Percentiles rank a stretch among this genome's conserved stretches.
phyloP scores from a whole-genome alignment of 2,329 filamentous ascomycete species.

The Aspergillus vadensis region DNA sequence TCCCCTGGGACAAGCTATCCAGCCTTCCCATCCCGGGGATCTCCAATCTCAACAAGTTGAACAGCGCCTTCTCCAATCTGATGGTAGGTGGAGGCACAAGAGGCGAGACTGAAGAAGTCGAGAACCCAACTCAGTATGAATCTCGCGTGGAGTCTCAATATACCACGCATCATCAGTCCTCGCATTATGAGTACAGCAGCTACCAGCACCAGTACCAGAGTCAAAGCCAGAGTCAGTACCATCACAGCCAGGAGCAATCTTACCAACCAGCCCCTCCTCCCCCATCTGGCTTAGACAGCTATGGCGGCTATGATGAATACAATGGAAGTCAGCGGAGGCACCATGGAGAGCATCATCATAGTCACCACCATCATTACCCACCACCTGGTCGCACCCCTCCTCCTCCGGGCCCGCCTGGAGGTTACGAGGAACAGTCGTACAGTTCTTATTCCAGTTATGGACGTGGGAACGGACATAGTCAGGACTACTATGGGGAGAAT shows the following conservation, averaged over 20 bases:
- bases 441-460: conserved; percentile 1
- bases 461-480: conserved; percentile 10
- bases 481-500: conserved; percentile 8
- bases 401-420: conserved; percentile 4
- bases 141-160: conserved; percentile 14
- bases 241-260: conserved; percentile 8
- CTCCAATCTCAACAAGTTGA: conserved; percentile 40
- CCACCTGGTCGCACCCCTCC: not conserved
- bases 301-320: not conserved
- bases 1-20: conserved; percentile 35
- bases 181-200: not conserved
- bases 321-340: not conserved
- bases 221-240: conserved; percentile 1
- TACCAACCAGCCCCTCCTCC: not conserved
- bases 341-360: conserved; percentile 6
- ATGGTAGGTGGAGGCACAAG: conserved; percentile 30
- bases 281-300: not conserved
- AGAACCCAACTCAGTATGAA: conserved; percentile 8
- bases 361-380: conserved; percentile 1
- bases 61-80: conserved; percentile 34
- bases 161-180: conserved; percentile 8
- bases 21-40: conserved; percentile 41
- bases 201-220: conserved; percentile 7
- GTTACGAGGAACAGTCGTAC: conserved; percentile 9
- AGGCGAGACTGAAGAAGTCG: conserved; percentile 8